These are phyloP conservation scores for Pyrenula massariospora DNA, from an alignment of 495 filamentous ascomycete genomes.

Conservation along the genomic window DNA sequence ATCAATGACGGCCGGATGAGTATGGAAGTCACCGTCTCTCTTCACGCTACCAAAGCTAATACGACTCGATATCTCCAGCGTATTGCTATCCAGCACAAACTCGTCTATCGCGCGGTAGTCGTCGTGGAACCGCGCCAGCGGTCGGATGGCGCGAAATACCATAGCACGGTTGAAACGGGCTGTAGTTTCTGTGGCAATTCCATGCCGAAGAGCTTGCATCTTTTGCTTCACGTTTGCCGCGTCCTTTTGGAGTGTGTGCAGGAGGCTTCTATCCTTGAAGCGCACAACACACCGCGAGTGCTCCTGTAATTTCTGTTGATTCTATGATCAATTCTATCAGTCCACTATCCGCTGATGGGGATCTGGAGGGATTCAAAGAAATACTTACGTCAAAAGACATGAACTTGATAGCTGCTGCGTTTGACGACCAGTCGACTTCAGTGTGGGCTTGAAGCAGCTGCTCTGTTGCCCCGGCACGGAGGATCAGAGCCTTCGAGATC, in stretches of 20 bases:
- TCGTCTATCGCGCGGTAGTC: slow-evolving; percentile 64
- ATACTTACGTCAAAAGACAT: slow-evolving; percentile 10
- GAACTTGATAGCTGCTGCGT: slow-evolving; percentile 17
- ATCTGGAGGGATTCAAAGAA: neutral
- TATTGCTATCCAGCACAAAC: slow-evolving; percentile 59
- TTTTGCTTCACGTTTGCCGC: slow-evolving; percentile 42
- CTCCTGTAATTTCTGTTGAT: slow-evolving; percentile 8
- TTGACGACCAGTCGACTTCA: slow-evolving; percentile 24
- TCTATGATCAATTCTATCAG: slow-evolving; percentile 4
- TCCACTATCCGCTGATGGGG: slow-evolving; percentile 12
- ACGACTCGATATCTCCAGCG: slow-evolving; percentile 49
- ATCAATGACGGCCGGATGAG: slow-evolving; percentile 48
- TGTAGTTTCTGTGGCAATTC: slow-evolving; percentile 36
- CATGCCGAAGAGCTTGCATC: slow-evolving; percentile 37
- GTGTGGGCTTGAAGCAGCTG: slow-evolving; percentile 34
- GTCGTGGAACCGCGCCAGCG: slow-evolving; percentile 56
- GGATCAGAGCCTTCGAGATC: slow-evolving; percentile 13
- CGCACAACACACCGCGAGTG: slow-evolving; percentile 41
- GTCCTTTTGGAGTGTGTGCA: slow-evolving; percentile 23
- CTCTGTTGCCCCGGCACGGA: slow-evolving; percentile 3
- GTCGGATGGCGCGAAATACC: slow-evolving; percentile 64
- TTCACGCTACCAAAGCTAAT: slow-evolving; percentile 45
- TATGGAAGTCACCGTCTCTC: slow-evolving; percentile 45
- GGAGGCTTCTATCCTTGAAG: slow-evolving; percentile 26
- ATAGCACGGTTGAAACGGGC: slow-evolving; percentile 52